Conservation (phyloP, 495 filamentous ascomycete species). For the Wilcoxina mikolae region DNA sequence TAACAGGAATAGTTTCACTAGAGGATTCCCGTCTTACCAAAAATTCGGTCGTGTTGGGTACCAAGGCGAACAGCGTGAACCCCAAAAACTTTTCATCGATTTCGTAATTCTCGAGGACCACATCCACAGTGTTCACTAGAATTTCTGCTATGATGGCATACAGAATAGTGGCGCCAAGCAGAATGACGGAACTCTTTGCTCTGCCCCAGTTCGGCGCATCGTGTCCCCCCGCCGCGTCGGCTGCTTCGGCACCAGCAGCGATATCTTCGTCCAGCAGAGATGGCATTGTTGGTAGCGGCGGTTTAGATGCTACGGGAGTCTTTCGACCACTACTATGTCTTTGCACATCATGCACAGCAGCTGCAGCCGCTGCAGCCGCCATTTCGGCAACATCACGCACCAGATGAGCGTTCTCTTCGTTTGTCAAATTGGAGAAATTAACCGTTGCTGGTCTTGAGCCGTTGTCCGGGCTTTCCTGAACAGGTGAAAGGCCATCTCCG, state of each 20-base stretch:
- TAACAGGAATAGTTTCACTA: neutral
- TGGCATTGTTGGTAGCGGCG: slow-evolving; percentile 29
- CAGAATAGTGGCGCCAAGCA: slow-evolving; percentile 77
- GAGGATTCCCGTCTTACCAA: slow-evolving; percentile 59
- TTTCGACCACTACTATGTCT: slow-evolving; percentile 10
- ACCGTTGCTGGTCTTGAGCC: slow-evolving; percentile 22
- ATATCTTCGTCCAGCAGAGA: slow-evolving; percentile 32
- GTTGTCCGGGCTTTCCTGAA: slow-evolving; percentile 10
- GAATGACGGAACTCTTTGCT: slow-evolving; percentile 71
- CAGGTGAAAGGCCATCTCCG: slow-evolving; percentile 14
- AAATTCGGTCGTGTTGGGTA: slow-evolving; percentile 97
- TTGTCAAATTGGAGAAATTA: slow-evolving; percentile 53
- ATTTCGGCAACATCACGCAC: slow-evolving; percentile 78
- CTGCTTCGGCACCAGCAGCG: slow-evolving; percentile 34
- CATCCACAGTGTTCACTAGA: slow-evolving; percentile 87
- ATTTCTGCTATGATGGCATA: slow-evolving; percentile 97
- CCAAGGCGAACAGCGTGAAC: slow-evolving; percentile 90
- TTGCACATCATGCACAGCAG: slow-evolving; percentile 64
- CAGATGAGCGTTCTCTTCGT: slow-evolving; percentile 63
- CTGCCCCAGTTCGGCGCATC: slow-evolving; percentile 97
- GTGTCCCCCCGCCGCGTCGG: slow-evolving; percentile 56
- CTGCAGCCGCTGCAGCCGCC: slow-evolving; percentile 76
- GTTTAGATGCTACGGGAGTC: slow-evolving; percentile 10
- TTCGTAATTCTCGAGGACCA: slow-evolving; percentile 73
- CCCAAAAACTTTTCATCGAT: slow-evolving; percentile 97